Conservation (phyloP, 805 yeast genomes). For the Kurtzmaniella fragi region DNA sequence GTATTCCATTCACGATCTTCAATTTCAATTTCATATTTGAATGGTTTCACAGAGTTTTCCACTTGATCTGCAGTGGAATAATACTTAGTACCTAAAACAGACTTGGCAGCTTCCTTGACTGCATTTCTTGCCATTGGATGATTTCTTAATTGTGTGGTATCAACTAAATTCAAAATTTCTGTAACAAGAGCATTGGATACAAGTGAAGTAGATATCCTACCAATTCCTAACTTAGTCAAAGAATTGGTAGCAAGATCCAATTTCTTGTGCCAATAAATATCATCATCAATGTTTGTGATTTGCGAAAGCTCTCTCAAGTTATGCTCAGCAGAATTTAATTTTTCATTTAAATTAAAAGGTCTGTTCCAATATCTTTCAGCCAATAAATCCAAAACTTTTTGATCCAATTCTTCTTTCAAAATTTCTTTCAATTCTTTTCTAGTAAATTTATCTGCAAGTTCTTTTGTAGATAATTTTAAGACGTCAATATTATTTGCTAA, state of each 20-base stretch:
- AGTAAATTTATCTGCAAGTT: slow-evolving; percentile 76
- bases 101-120: slow-evolving; percentile 78
- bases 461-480: slow-evolving; percentile 81
- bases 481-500: slow-evolving; percentile 88
- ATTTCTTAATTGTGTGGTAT: slow-evolving; percentile 67
- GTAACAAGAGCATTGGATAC: slow-evolving; percentile 75
- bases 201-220: slow-evolving; percentile 79
- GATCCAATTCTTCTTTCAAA: slow-evolving; percentile 81
- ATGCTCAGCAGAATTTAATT: slow-evolving; percentile 35
- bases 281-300: slow-evolving; percentile 49
- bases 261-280: slow-evolving; percentile 82
- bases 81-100: slow-evolving; percentile 72
- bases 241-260: slow-evolving; percentile 79
- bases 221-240: slow-evolving; percentile 88
- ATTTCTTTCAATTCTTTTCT: slow-evolving; percentile 76
- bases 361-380: slow-evolving; percentile 93
- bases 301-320: slow-evolving; percentile 51
- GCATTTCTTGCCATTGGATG: slow-evolving; percentile 85
- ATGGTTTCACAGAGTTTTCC: slow-evolving; percentile 96
- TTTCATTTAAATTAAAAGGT: slow-evolving; percentile 28
- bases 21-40: slow-evolving; percentile 92
- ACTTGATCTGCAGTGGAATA: slow-evolving; percentile 97
- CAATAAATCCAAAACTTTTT: slow-evolving; percentile 75
- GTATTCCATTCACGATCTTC: slow-evolving; percentile 92
- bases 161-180: slow-evolving; percentile 72